These are phyloP conservation scores for Candida odintsovae DNA, from an alignment of 805 yeast genomes.

Conservation along the genomic window DNA sequence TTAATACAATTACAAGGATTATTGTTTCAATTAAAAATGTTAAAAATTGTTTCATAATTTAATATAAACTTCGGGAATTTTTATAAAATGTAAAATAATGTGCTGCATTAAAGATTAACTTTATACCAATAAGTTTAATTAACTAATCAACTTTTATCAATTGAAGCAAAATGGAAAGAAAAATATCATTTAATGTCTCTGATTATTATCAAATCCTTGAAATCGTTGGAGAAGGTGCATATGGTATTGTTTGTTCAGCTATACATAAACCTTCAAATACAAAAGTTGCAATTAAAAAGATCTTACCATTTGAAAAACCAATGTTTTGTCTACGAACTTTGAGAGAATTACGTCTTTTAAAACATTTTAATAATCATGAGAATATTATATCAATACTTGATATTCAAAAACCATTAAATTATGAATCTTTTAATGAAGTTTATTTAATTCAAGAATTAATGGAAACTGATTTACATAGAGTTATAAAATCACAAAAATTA, in stretches of 20 bases:
- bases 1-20: too few species aligned
- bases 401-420: conserved; percentile 55
- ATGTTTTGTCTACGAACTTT: conserved; percentile 65
- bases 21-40: too few species aligned
- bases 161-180: conserved; percentile 33
- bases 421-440: conserved; percentile 61
- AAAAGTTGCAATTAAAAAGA: conserved; percentile 72
- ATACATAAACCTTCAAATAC: conserved; percentile 53
- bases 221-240: conserved; percentile 76
- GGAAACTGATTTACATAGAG: conserved; percentile 68
- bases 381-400: conserved; percentile 65
- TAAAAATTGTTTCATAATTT: too few species aligned
- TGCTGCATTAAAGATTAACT: too few species aligned
- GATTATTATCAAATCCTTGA: conserved; percentile 54
- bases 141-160: too few species aligned
- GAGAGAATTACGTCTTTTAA: conserved; percentile 61
- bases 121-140: conserved; percentile 9
- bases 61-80: too few species aligned
- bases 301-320: conserved; percentile 62
- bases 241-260: conserved; percentile 73
- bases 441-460: conserved; percentile 72
- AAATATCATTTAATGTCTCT: conserved; percentile 57
- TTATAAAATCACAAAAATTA: conserved; percentile 49
- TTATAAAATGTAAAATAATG: too few species aligned
- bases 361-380: conserved; percentile 62